Conservation (phyloP, 371 early-diverging fungal genomes). For the Mortierella sp. region DNA sequence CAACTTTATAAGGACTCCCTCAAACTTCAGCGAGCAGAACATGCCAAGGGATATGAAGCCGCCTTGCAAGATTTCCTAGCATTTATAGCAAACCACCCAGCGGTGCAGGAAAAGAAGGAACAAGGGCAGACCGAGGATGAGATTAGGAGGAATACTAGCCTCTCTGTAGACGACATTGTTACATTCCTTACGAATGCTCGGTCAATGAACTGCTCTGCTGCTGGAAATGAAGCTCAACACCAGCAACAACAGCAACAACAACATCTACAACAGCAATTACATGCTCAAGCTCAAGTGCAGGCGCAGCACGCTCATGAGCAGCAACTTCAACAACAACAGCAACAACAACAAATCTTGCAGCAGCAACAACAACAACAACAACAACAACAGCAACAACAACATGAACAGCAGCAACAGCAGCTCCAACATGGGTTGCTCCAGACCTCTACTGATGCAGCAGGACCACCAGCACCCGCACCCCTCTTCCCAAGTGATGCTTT, state of each 20-base stretch:
- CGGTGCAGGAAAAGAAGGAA: conserved; percentile 57
- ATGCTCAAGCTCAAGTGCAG: conserved; percentile 37
- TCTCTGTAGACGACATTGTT: conserved; percentile 70
- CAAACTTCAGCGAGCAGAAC: conserved; percentile 72
- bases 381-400: conserved; percentile 27
- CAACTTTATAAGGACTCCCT: conserved; percentile 79
- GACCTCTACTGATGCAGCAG: conserved; percentile 16
- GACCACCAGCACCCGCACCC: conserved; percentile 22
- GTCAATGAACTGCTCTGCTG: conserved; percentile 49
- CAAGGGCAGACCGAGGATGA: conserved; percentile 57
- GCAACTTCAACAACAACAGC: conserved; percentile 47
- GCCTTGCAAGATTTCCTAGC: conserved; percentile 77
- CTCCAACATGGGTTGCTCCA: conserved; percentile 22
- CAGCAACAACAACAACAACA: conserved; percentile 27
- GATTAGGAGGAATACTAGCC: conserved; percentile 39
- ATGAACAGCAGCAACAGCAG: conserved; percentile 24
- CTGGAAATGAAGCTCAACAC: conserved; percentile 32
- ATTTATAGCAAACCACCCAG: conserved; percentile 66
- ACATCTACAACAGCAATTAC: conserved; percentile 37
- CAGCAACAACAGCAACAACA: conserved; percentile 38
- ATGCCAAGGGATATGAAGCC: conserved; percentile 78
- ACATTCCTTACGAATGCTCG: conserved; percentile 67
- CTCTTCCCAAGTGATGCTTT: conserved; percentile 51
- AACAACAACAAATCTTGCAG: conserved; percentile 28
- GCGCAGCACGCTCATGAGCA: conserved; percentile 46